phyloP scores from a whole-genome alignment of 1,284 basidiomycete genomes.

The Golubevia sp. region DNA sequence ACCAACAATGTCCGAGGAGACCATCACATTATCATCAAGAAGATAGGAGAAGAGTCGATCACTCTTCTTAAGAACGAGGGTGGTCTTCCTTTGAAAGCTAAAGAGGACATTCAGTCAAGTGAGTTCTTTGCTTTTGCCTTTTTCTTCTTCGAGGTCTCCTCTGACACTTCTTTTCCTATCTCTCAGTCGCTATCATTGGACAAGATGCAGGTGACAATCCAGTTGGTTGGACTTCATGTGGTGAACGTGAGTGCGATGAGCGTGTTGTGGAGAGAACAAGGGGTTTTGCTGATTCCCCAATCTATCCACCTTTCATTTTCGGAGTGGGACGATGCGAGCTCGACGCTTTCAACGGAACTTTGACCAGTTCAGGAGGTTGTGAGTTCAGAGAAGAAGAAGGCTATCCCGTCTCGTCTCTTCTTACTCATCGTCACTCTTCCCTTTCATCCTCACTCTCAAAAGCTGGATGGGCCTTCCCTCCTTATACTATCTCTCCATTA shows the following conservation, averaged over 20 bases:
- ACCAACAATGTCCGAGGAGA: constrained; percentile 30
- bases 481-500: constrained; percentile 29
- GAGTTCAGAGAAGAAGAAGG: not conserved
- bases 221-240: constrained; percentile 18
- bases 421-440: no score
- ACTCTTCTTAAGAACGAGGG: constrained; percentile 37
- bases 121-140: not conserved
- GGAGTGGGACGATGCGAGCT: constrained; percentile 16
- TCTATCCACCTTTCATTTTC: no score
- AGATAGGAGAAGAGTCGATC: constrained; percentile 26
- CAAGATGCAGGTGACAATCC: constrained; percentile 22
- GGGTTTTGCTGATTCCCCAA: no score
- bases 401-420: constrained; percentile 13
- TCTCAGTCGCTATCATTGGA: constrained; percentile 16
- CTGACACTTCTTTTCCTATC: not conserved
- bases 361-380: constrained; percentile 20
- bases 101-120: not conserved
- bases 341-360: constrained; percentile 23
- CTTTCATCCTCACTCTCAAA: no score
- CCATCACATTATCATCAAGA: constrained; percentile 27
- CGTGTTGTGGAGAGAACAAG: no score
- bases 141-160: not conserved
- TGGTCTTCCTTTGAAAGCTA: constrained; percentile 14
- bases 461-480: not conserved
- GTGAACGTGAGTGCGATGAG: no score